Conservation (phyloP, 306 rosid species). For the Herpetospermum pedunculosum region DNA sequence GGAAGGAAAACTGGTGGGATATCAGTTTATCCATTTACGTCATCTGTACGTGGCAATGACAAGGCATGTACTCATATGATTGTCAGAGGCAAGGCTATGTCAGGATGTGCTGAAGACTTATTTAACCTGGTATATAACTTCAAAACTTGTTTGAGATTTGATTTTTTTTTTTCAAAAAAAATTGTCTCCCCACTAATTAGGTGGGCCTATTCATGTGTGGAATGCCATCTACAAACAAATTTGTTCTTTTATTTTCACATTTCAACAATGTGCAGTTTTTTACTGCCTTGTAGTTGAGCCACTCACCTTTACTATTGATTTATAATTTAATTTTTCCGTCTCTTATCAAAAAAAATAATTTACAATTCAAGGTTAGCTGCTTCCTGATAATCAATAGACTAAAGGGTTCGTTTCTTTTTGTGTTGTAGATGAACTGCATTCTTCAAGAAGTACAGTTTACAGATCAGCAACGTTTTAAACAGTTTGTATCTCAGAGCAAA, state of each 20-base stretch:
- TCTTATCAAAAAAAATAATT: too few species aligned
- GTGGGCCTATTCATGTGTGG: background rate
- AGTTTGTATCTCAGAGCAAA: constrained; percentile 90
- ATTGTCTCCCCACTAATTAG: too few species aligned
- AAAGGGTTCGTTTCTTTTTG: constrained; percentile 9
- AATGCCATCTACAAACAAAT: background rate
- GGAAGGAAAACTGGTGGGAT: constrained; percentile 99
- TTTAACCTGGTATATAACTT: constrained; percentile 54
- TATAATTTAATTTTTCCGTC: too few species aligned
- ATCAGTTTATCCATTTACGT: constrained; percentile 88
- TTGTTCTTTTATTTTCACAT: background rate
- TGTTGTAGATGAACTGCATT: constrained; percentile 57
- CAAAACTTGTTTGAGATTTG: background rate
- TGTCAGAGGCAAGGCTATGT: constrained; percentile 95
- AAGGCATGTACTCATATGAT: constrained; percentile 75
- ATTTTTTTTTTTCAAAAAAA: too few species aligned
- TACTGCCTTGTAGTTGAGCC: background rate
- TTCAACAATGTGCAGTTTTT: background rate
- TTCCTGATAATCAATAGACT: constrained; percentile 14
- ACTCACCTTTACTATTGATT: background rate
- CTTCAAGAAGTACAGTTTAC: constrained; percentile 93
- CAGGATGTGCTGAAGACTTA: constrained; percentile 78
- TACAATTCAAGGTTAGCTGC: background rate
- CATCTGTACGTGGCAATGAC: constrained; percentile 69
- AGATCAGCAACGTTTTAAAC: constrained; percentile 95